Evolutionary conservation across 202 grass and related monocot species (phyloP).

Genomic region (Brachypodium distachyon): DNA sequence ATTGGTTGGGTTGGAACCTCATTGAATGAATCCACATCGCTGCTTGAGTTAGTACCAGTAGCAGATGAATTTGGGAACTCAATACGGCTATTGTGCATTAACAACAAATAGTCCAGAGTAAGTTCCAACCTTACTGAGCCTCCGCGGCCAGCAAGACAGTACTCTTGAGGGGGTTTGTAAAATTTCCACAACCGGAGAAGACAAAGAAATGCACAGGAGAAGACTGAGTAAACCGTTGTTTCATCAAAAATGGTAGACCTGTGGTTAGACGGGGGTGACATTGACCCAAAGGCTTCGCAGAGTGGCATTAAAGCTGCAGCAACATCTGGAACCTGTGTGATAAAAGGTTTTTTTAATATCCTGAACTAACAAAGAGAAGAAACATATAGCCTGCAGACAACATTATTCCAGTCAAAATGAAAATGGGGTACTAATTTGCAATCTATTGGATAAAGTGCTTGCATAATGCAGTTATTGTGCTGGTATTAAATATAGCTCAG

Average conservation of each 20-base stretch:
- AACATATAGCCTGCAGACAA: neutral
- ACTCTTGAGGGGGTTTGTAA: slow-evolving; percentile 79
- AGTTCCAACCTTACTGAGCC: slow-evolving; percentile 71
- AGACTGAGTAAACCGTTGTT: slow-evolving; percentile 75
- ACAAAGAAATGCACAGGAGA: slow-evolving; percentile 97
- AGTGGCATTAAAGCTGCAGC: slow-evolving; percentile 87
- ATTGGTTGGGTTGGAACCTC: slow-evolving; percentile 47
- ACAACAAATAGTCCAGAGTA: slow-evolving; percentile 82
- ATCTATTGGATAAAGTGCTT: neutral
- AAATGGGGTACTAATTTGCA: neutral
- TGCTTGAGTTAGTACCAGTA: slow-evolving; percentile 26
- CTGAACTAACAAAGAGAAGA: neutral
- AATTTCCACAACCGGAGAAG: slow-evolving; percentile 96
- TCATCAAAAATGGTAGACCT: slow-evolving; percentile 54
- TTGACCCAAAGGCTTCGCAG: slow-evolving; percentile 88
- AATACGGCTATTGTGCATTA: slow-evolving; percentile 68
- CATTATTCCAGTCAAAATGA: neutral
- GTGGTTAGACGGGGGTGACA: slow-evolving; percentile 70
- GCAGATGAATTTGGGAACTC: slow-evolving; percentile 47
- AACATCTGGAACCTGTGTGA: slow-evolving; percentile 81
- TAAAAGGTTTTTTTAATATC: slow-evolving; percentile 15
- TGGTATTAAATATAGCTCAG: neutral
- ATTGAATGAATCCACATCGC: slow-evolving; percentile 18
- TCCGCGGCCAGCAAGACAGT: slow-evolving; percentile 66
- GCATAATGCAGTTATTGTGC: neutral